Percentiles rank a stretch among this genome's conserved stretches.
Evolutionary conservation across 2,329 filamentous ascomycete genomes (phyloP).

Genomic region (Talaromyces funiculosus): DNA sequence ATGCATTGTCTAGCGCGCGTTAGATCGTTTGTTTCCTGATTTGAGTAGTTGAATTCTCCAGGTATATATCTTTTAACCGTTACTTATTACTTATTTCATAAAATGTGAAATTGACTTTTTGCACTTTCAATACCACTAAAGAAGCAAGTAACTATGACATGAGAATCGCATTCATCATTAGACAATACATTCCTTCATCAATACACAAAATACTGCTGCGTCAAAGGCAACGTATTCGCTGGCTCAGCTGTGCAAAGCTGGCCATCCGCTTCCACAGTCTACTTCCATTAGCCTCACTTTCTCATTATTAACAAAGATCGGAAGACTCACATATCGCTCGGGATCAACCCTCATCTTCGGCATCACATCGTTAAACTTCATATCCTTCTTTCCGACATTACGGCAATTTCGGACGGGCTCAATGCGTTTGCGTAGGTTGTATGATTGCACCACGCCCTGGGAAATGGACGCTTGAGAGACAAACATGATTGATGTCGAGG

Average conservation of each 20-base stretch:
- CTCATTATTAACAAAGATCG: not conserved
- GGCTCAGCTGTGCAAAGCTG: conserved; percentile 68
- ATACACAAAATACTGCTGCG: conserved; percentile 72
- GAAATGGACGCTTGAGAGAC: conserved; percentile 69
- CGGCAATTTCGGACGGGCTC: conserved; percentile 75
- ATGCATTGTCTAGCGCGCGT: not conserved
- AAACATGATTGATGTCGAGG: conserved; percentile 70
- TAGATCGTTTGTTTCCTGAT: not conserved
- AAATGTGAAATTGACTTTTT: not conserved
- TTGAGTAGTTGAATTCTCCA: not conserved
- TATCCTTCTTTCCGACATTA: conserved; percentile 71
- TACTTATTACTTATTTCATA: not conserved
- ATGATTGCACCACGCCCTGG: conserved; percentile 61
- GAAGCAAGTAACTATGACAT: not conserved
- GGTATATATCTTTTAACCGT: not conserved
- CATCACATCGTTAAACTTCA: conserved; percentile 81
- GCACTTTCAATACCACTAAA: not conserved
- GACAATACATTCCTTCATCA: conserved; percentile 31
- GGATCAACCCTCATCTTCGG: conserved; percentile 89
- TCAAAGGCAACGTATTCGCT: conserved; percentile 63
- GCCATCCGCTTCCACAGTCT: conserved; percentile 76
- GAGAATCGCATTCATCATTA: not conserved
- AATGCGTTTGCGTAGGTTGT: conserved; percentile 71
- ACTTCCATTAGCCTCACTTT: not conserved
- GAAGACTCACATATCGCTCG: conserved; percentile 64